Evolutionary conservation across 1,139 yeast species (phyloP).

Genomic region (Diutina siamensis): DNA sequence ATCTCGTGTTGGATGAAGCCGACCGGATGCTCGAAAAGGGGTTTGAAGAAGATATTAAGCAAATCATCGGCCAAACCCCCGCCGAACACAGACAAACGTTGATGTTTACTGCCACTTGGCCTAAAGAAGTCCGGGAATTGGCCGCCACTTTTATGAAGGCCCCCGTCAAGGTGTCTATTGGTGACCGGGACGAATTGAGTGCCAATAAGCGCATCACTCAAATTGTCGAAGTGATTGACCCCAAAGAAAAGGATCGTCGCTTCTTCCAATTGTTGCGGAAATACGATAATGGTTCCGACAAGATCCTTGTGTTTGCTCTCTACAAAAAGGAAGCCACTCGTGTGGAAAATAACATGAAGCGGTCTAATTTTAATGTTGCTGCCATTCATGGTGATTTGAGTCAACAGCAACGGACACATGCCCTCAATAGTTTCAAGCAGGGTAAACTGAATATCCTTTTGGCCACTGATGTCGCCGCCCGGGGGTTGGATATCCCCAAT

Average conservation of each 20-base stretch:
- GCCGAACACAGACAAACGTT: slow-evolving; percentile 57
- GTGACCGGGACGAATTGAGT: slow-evolving; percentile 84
- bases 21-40: slow-evolving; percentile 97
- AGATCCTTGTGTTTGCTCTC: slow-evolving; percentile 82
- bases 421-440: slow-evolving; percentile 72
- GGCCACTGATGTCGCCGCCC: slow-evolving; percentile 98
- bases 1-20: slow-evolving; percentile 90
- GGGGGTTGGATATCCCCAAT: slow-evolving; percentile 96
- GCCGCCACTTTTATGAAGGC: slow-evolving; percentile 76
- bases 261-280: slow-evolving; percentile 60
- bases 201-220: slow-evolving; percentile 94
- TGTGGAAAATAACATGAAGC: slow-evolving; percentile 63
- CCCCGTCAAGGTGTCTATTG: slow-evolving; percentile 86
- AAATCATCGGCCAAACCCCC: slow-evolving; percentile 51
- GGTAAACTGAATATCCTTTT: slow-evolving; percentile 69
- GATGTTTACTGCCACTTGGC: slow-evolving; percentile 89
- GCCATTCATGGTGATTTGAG: slow-evolving; percentile 95
- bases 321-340: slow-evolving; percentile 95
- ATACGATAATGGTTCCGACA: slow-evolving; percentile 67
- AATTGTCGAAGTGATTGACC: slow-evolving; percentile 86
- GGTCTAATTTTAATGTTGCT: slow-evolving; percentile 70
- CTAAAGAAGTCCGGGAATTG: slow-evolving; percentile 83
- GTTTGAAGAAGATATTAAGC: slow-evolving; percentile 89
- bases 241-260: slow-evolving; percentile 67
- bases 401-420: slow-evolving; percentile 85